Percentiles rank a stretch among this genome's conserved stretches.
These are phyloP conservation scores for Coleophoma crateriformis DNA, from an alignment of 2,329 filamentous ascomycete species.

Conservation along the genomic window DNA sequence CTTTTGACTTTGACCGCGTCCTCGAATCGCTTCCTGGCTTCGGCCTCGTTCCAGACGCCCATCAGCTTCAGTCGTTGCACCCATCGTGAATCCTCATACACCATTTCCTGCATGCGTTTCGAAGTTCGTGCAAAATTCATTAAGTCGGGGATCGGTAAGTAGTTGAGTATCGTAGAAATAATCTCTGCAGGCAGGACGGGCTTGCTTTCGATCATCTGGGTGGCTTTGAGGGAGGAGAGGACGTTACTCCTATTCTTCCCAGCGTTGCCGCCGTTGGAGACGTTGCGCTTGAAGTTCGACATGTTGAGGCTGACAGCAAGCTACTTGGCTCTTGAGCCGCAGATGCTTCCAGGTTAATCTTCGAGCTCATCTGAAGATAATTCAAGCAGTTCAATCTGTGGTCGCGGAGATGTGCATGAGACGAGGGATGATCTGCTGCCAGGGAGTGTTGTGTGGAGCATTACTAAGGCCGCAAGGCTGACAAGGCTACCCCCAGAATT, in stretches of 20 bases:
- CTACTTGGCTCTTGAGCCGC: background rate
- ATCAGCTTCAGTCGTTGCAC: constrained; percentile 79
- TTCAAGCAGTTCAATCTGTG: background rate
- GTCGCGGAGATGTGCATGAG: too few species aligned
- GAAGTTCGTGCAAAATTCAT: constrained; percentile 81
- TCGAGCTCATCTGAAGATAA: background rate
- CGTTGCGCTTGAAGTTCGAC: constrained; percentile 36
- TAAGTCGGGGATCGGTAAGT: constrained; percentile 79
- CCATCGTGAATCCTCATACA: constrained; percentile 97
- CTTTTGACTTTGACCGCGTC: constrained; percentile 57
- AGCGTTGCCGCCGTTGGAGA: constrained; percentile 10
- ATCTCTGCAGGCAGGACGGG: constrained; percentile 84
- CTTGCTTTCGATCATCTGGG: constrained; percentile 74
- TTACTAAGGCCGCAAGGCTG: too few species aligned
- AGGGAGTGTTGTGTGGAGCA: too few species aligned
- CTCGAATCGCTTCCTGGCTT: constrained; percentile 77
- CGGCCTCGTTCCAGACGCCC: constrained; percentile 86
- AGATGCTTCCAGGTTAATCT: background rate
- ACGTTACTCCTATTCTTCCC: constrained; percentile 43
- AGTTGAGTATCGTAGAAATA: constrained; percentile 80
- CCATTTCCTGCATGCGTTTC: constrained; percentile 90
- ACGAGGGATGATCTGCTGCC: too few species aligned
- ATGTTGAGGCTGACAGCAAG: constrained; percentile 21
- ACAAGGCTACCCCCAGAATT: too few species aligned
- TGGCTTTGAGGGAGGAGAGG: constrained; percentile 71